Percentiles rank a stretch among this genome's conserved stretches.
These are phyloP conservation scores for Teratosphaeria viscida DNA, from an alignment of 2,329 filamentous ascomycete species.

Conservation along the genomic window DNA sequence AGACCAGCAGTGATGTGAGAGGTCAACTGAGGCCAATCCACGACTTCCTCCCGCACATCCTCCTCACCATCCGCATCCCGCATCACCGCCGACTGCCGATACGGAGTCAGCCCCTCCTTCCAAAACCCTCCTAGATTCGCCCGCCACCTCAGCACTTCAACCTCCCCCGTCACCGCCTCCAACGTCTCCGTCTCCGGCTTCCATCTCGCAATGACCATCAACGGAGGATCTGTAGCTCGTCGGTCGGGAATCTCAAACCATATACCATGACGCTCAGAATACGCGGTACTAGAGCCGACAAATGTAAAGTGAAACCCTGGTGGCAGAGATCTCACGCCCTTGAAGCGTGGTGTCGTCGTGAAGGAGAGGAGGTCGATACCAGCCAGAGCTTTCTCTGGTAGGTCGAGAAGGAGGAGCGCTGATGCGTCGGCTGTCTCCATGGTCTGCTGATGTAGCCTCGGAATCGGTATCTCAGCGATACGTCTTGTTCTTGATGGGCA, in stretches of 20 bases:
- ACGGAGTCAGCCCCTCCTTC: conserved; percentile 42
- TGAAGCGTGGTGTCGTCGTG: conserved; percentile 50
- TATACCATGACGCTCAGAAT: conserved; percentile 51
- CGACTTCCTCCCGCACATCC: conserved; percentile 31
- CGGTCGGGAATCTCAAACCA: conserved; percentile 45
- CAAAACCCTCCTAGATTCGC: conserved; percentile 48
- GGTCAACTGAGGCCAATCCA: conserved; percentile 46
- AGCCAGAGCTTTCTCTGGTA: conserved; percentile 37
- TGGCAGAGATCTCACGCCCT: conserved; percentile 50
- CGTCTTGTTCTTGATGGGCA: neutral
- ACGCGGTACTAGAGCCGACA: conserved; percentile 45
- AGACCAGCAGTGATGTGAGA: conserved; percentile 37
- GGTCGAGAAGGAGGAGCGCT: conserved; percentile 32
- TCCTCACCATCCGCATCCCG: conserved; percentile 22
- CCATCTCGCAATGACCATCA: conserved; percentile 49
- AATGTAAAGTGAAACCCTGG: conserved; percentile 53
- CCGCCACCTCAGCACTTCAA: conserved; percentile 39
- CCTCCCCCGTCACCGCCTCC: conserved; percentile 30
- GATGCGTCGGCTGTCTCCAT: conserved; percentile 19
- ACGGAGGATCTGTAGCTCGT: conserved; percentile 9
- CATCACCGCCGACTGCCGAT: conserved; percentile 29
- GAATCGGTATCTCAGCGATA: neutral
- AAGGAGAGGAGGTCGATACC: conserved; percentile 51
- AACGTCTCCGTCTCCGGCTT: conserved; percentile 37
- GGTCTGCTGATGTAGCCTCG: neutral